Conservation (phyloP, 306 rosid genomes). For the Crataegus laevigata region DNA sequence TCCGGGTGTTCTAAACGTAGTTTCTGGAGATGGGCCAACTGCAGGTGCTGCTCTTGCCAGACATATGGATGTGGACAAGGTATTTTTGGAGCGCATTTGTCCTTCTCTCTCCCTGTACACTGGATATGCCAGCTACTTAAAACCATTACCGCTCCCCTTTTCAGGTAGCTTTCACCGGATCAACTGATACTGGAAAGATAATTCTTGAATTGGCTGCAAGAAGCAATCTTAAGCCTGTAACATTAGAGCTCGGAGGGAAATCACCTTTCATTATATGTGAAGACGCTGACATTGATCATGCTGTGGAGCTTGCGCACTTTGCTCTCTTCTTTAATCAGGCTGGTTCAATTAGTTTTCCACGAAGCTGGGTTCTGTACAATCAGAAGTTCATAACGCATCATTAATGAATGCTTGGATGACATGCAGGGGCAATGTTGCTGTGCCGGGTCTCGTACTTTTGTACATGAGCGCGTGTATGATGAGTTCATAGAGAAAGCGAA, state of each 20-base stretch:
- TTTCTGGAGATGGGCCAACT: conserved; percentile 81
- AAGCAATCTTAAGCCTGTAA: conserved; percentile 86
- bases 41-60: conserved; percentile 94
- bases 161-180: conserved; percentile 90
- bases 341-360: conserved; percentile 5
- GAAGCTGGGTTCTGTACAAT: not conserved
- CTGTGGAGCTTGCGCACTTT: conserved; percentile 86
- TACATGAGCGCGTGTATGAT: conserved; percentile 75
- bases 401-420: not conserved
- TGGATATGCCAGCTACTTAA: not conserved
- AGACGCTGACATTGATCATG: conserved; percentile 73
- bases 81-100: conserved; percentile 16
- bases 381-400: not conserved
- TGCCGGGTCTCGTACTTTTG: conserved; percentile 92
- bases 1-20: conserved; percentile 77
- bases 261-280: conserved; percentile 86
- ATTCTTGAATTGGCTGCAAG: conserved; percentile 71
- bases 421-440: conserved; percentile 93
- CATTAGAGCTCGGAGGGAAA: conserved; percentile 94
- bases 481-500: conserved; percentile 86
- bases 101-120: not conserved
- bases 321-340: conserved; percentile 95
- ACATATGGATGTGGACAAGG: conserved; percentile 97
- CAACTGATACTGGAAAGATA: conserved; percentile 66
- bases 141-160: not conserved